Evolutionary conservation across 345 rosid species (phyloP).

Genomic region (Gossypium thurberi): DNA sequence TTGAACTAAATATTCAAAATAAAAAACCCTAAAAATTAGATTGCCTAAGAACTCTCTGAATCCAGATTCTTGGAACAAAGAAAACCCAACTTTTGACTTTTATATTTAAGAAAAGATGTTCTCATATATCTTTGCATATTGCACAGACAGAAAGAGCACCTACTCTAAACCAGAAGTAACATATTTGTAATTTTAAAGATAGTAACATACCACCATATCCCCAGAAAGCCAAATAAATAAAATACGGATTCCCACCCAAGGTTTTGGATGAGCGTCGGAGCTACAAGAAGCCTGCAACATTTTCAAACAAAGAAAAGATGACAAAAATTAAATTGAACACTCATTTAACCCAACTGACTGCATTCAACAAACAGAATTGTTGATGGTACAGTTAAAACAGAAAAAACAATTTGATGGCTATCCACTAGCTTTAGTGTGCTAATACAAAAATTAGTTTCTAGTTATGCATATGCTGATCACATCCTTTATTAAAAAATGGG

Average conservation of each 20-base stretch:
- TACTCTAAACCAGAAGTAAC: conserved; percentile 5
- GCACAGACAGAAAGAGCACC: not conserved
- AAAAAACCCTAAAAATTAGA: not conserved
- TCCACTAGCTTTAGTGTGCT: not conserved
- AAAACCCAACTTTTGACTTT: not conserved
- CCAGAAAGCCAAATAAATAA: conserved; percentile 71
- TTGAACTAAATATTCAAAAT: not conserved
- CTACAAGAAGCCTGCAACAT: conserved; percentile 81
- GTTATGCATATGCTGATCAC: not conserved
- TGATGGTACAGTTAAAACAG: not conserved
- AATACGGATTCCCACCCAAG: conserved; percentile 92
- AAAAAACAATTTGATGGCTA: not conserved
- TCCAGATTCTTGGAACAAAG: not conserved
- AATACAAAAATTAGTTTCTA: not conserved
- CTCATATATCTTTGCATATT: conserved; percentile 3
- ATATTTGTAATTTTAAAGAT: not conserved
- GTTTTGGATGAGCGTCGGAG: conserved; percentile 80
- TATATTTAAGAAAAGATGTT: conserved; percentile 6
- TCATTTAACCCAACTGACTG: not conserved
- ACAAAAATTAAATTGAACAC: conserved; percentile 1
- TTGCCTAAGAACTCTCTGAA: not conserved
- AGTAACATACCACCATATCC: conserved; percentile 68
- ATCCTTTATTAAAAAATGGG: not conserved
- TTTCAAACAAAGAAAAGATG: conserved; percentile 17
- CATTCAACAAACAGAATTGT: not conserved